phyloP scores from a whole-genome alignment of 768 basidiomycete genomes.

The Calvatia gigantea region DNA sequence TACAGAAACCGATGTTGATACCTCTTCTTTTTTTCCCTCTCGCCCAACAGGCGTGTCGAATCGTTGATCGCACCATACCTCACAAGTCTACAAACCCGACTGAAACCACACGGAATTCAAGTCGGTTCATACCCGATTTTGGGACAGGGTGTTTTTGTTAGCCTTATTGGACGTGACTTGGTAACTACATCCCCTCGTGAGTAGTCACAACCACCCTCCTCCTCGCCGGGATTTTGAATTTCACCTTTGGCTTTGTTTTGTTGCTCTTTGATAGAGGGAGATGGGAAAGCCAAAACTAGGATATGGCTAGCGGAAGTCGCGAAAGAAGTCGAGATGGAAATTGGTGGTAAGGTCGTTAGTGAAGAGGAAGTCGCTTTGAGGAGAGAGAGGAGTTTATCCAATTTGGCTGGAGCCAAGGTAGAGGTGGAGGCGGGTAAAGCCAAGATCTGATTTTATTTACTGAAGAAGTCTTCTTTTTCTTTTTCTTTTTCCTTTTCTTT shows the following conservation, averaged over 20 bases:
- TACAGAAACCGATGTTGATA: background rate
- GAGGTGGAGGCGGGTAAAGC: background rate
- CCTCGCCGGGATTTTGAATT: no score
- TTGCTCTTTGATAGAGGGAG: no score
- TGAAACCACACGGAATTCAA: slow-evolving; percentile 72
- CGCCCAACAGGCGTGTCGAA: slow-evolving; percentile 56
- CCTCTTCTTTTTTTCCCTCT: background rate
- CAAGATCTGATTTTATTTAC: slow-evolving; percentile 3
- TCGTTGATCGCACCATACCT: slow-evolving; percentile 83
- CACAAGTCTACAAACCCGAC: slow-evolving; percentile 68
- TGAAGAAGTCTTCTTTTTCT: background rate
- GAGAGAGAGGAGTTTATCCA: slow-evolving; percentile 27
- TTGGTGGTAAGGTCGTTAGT: slow-evolving; percentile 55
- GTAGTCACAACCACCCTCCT: background rate
- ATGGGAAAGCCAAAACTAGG: slow-evolving; percentile 45
- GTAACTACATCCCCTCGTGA: slow-evolving; percentile 5
- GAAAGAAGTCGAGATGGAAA: slow-evolving; percentile 56
- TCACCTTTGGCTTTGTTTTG: no score
- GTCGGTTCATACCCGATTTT: slow-evolving; percentile 76
- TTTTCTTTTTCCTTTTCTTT: background rate
- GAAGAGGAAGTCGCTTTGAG: slow-evolving; percentile 63
- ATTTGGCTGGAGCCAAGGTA: background rate
- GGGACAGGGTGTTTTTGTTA: slow-evolving; percentile 66
- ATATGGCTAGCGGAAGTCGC: slow-evolving; percentile 52
- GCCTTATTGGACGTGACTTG: slow-evolving; percentile 55